These are phyloP conservation scores for Maudiozyma bulderi DNA, from an alignment of 805 yeast genomes.

Conservation along the genomic window DNA sequence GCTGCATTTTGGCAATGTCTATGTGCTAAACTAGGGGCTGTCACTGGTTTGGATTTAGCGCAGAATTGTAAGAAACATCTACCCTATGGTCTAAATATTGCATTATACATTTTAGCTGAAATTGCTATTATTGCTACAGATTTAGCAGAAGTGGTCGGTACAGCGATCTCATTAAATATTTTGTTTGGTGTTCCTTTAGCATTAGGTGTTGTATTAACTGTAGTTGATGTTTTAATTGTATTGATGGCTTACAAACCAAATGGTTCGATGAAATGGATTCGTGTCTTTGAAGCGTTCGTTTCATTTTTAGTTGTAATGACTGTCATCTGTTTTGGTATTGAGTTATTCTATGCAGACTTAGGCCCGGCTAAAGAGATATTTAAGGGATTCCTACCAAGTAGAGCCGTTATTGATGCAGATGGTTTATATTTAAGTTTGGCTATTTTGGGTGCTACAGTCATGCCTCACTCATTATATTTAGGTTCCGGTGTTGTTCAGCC, in stretches of 20 bases:
- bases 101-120: constrained; percentile 72
- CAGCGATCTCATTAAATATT: constrained; percentile 86
- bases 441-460: constrained; percentile 85
- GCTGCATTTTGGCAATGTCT: constrained; percentile 81
- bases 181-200: constrained; percentile 70
- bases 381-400: constrained; percentile 55
- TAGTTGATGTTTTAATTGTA: constrained; percentile 76
- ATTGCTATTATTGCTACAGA: constrained; percentile 91
- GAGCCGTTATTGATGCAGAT: constrained; percentile 39
- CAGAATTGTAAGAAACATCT: constrained; percentile 73
- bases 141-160: constrained; percentile 95
- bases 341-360: constrained; percentile 57
- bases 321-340: constrained; percentile 75
- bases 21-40: constrained; percentile 83
- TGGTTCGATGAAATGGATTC: constrained; percentile 67
- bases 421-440: constrained; percentile 79
- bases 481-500: constrained; percentile 89
- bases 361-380: constrained; percentile 51
- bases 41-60: constrained; percentile 89
- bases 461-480: constrained; percentile 85
- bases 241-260: constrained; percentile 79
- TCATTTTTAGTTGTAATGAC: constrained; percentile 70
- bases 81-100: constrained; percentile 48
- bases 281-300: constrained; percentile 77
- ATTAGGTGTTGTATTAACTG: constrained; percentile 76